Evolutionary conservation across 1,139 yeast genomes (phyloP).

Genomic region (Sugiyamaella xylanicola): DNA sequence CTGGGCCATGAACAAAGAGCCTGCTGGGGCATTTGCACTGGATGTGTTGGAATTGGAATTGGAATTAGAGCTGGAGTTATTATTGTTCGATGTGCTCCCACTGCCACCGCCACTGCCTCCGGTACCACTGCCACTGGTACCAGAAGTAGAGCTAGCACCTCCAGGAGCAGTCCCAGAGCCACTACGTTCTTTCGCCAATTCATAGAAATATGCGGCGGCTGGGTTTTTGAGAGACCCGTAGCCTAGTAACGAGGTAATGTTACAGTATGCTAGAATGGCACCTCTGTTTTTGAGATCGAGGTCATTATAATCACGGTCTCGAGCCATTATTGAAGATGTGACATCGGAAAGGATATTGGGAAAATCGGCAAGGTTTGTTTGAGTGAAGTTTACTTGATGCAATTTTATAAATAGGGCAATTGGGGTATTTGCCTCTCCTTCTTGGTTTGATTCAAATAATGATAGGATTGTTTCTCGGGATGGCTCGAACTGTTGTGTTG

Average conservation of each 20-base stretch:
- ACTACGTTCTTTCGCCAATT: conserved; percentile 4
- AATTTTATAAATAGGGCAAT: conserved; percentile 29
- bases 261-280: conserved; percentile 35
- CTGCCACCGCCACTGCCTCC: not conserved
- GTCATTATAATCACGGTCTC: conserved; percentile 21
- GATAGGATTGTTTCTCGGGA: conserved; percentile 31
- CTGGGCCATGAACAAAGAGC: conserved; percentile 16
- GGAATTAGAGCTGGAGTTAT: not conserved
- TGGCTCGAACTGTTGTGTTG: conserved; percentile 34
- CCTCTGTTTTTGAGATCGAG: conserved; percentile 29
- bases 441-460: conserved; percentile 30
- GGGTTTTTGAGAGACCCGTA: conserved; percentile 31
- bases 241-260: conserved; percentile 35
- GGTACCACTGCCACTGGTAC: not conserved
- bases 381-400: conserved; percentile 28
- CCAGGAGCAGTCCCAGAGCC: not conserved
- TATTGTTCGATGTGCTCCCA: not conserved
- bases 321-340: conserved; percentile 16
- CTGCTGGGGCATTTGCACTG: conserved; percentile 3
- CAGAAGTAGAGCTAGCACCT: not conserved
- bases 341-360: conserved; percentile 20
- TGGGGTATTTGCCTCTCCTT: conserved; percentile 25
- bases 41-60: conserved; percentile 1
- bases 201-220: conserved; percentile 11
- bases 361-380: conserved; percentile 13